Evolutionary conservation across 495 filamentous ascomycete species (phyloP), one percentile per base, ranked within the genome.

Genomic region (Arthonia radiata): DNA sequence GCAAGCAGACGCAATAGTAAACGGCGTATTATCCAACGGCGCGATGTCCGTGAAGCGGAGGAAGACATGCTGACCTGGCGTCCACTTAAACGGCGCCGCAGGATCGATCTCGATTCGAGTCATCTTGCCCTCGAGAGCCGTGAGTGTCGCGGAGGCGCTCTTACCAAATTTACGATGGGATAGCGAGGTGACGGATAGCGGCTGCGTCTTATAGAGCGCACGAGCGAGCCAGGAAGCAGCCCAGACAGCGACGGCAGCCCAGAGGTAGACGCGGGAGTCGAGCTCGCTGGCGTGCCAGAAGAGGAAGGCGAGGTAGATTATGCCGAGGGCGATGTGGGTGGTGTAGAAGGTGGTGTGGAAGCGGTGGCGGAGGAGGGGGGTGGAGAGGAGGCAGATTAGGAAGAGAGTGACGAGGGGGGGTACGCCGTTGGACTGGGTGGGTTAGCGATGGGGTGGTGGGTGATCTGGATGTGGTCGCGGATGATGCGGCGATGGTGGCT

Each of bases 401-500:
- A 51, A 35, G 8, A 49, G 39, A 10, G 48, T 43, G 4, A 34
- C 45, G 2, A 52, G 28, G 1, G 47, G 39, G 4, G 49, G 47
- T 3, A 39, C 34, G 15, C 50, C 50, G 8, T 38, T 44, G 35
- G 44, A 49, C 38, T 49, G 9, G 21, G 11, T n/a, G 14, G 24
- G 9, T n/a, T 17, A 10, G n/a, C 2, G 9, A 9, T 1, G 5
- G 1, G 11, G 0, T 24, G 5, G 2, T 15, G 0, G 32, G 5
- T 5, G 8, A n/a, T 2, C 16, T 19, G 5, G 9, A n/a, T n/a
- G n/a, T n/a, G n/a, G n/a, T n/a, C n/a, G n/a, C n/a, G n/a, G n/a
- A n/a, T n/a, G n/a, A n/a, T n/a, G n/a, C n/a, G n/a, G n/a, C n/a
- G n/a, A n/a, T n/a, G n/a, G n/a, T n/a, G n/a, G n/a, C n/a, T n/a